These are phyloP conservation scores for Penicillium concentricum DNA, from an alignment of 2,329 filamentous ascomycete species.

Conservation along the genomic window DNA sequence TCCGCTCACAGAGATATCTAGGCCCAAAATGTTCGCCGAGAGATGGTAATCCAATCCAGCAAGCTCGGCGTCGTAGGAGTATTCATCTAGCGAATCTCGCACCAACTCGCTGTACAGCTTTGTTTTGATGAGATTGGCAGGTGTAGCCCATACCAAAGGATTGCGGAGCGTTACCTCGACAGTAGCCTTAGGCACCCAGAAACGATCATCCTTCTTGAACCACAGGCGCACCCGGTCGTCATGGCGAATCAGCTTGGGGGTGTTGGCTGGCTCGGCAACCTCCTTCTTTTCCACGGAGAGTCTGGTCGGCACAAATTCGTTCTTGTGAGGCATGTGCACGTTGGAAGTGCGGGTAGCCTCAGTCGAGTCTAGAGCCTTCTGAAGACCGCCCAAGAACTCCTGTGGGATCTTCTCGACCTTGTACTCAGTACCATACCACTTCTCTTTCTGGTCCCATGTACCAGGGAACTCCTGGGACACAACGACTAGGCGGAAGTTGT, in stretches of 20 bases:
- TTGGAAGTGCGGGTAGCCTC: constrained; percentile 62
- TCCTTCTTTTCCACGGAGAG: constrained; percentile 95
- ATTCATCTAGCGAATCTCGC: constrained; percentile 83
- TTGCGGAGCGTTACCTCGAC: constrained; percentile 78
- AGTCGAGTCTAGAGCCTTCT: constrained; percentile 60
- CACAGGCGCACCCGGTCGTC: constrained; percentile 78
- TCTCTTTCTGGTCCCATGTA: constrained; percentile 82
- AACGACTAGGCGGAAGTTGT: constrained; percentile 84
- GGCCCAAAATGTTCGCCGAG: constrained; percentile 66
- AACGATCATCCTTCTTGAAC: constrained; percentile 98
- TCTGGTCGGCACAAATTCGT: constrained; percentile 92
- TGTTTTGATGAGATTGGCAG: constrained; percentile 74
- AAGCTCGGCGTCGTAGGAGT: constrained; percentile 93
- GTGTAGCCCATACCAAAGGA: constrained; percentile 74
- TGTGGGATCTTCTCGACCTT: constrained; percentile 74
- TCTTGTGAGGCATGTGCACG: constrained; percentile 84
- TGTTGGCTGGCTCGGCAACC: constrained; percentile 68
- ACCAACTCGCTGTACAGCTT: constrained; percentile 82
- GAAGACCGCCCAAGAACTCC: constrained; percentile 71
- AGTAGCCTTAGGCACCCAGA: constrained; percentile 96
- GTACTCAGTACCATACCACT: constrained; percentile 98
- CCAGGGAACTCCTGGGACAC: constrained; percentile 82
- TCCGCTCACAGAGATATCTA: constrained; percentile 77
- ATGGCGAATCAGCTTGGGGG: constrained; percentile 80
- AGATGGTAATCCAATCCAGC: constrained; percentile 84